Base-by-base conservation (phyloP, 1,284 basidiomycete genomes). In the Cutaneotrichosporon curvatum region DNA sequence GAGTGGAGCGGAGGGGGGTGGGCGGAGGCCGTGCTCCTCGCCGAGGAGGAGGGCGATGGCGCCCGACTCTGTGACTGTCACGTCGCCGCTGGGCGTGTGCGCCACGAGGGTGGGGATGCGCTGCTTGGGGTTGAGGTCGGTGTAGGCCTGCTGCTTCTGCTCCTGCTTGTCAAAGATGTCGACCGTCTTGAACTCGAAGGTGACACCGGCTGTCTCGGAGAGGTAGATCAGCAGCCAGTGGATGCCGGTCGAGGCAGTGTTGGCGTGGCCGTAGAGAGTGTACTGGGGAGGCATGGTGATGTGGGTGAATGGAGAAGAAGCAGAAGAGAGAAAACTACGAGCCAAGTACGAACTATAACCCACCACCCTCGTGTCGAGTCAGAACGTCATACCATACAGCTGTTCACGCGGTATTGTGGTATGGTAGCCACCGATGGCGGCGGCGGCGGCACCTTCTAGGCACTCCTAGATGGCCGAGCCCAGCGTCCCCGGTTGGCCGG, bases 171-270 rank as follows among this genome's bases (percentile, higher is more conserved):
- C 23, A 23, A 58, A 48, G 19, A 44, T 37, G 35, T 44, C 34
- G 42, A 61, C 44, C 14, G 44, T 16, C 4, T 45, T 43, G 25
- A 45, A 49, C 16, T 38, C 45, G 45, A 50, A 53, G 4, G 23
- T 48, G n/a, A 51, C 35, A 31, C 45, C 51, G 11, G 34, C 35
- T 5, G 32, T 21, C 34, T 34, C 22, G n/a, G 47, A 50, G 31
- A 61, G 54, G 43, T 58, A 50, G 41, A 43, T 23, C 16, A 61
- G 50, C n/a, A 61, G 44, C 55, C 55, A 59, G 45, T 56, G 59
- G 42, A 53, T 32, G 15, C 40, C 39, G 10, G 55, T 46, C 16
- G 48, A 50, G 23, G 55, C 54, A 16, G 57, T 56, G 41, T 47
- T 49, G 42, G 47, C 43, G 36, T 30, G 37, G 18, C 53, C 53